phyloP scores from a whole-genome alignment of 2,329 filamentous ascomycete genomes.

The Pestalotiopsis sp. region DNA sequence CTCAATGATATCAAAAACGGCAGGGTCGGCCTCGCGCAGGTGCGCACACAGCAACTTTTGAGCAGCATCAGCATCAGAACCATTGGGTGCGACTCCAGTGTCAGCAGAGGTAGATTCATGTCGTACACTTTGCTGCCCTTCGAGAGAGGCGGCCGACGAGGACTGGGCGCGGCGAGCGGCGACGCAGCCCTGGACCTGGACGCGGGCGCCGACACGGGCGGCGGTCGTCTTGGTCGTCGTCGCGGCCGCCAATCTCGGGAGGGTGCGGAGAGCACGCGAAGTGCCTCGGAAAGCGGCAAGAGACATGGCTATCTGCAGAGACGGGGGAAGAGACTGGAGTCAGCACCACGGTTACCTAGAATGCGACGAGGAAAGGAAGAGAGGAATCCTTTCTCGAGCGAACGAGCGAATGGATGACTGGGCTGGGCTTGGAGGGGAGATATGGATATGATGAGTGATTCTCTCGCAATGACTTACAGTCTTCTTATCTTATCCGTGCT shows the following conservation, averaged over 20 bases:
- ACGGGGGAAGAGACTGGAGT: constrained; percentile 5
- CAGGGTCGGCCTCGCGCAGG: constrained; percentile 83
- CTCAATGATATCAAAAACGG: constrained; percentile 86
- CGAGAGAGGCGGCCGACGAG: constrained; percentile 43
- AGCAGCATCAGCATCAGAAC: constrained; percentile 16
- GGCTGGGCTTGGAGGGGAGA: not conserved
- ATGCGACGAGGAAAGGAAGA: not conserved
- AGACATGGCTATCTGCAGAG: constrained; percentile 44
- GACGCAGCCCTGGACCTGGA: constrained; percentile 15
- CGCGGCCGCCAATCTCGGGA: constrained; percentile 35
- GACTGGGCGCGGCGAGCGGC: constrained; percentile 44
- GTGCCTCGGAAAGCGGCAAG: constrained; percentile 50
- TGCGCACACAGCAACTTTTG: constrained; percentile 75
- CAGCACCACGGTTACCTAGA: not conserved
- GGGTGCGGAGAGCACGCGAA: constrained; percentile 46
- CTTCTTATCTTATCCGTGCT: constrained; percentile 12
- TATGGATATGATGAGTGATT: not conserved
- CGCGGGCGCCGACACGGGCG: constrained; percentile 1
- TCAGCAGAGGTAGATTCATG: constrained; percentile 12
- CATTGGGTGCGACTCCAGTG: constrained; percentile 13
- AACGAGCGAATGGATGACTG: not conserved
- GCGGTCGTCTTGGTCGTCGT: constrained; percentile 18
- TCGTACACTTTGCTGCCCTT: constrained; percentile 63
- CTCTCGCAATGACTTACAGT: constrained; percentile 5
- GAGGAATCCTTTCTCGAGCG: not conserved